phyloP scores from a whole-genome alignment of 306 rosid genomes.

The Parietaria judaica region DNA sequence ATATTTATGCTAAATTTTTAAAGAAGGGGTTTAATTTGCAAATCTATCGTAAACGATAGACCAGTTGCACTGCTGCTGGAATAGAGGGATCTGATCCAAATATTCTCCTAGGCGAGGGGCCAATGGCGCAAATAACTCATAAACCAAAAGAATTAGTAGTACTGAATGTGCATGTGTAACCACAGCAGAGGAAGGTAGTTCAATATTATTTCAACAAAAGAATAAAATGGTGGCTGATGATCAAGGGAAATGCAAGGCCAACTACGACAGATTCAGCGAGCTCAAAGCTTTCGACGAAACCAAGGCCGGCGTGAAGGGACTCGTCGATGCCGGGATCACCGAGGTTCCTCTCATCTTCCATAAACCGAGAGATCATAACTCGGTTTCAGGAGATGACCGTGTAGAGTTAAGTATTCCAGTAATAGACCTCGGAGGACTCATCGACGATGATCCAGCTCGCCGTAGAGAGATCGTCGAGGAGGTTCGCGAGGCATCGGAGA shows the following conservation, averaged over 20 bases:
- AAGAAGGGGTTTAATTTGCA: too few relatives aligned
- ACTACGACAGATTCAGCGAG: slow-evolving; percentile 23
- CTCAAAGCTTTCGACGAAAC: slow-evolving; percentile 47
- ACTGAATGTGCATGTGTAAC: too few relatives aligned
- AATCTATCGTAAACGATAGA: too few relatives aligned
- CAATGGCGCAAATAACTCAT: too few relatives aligned
- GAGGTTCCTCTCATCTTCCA: slow-evolving; percentile 30
- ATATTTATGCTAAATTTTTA: too few relatives aligned
- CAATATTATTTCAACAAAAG: too few relatives aligned
- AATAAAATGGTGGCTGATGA: neutral
- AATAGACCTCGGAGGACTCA: slow-evolving; percentile 26
- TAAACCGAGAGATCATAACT: neutral
- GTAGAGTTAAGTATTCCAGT: slow-evolving; percentile 23
- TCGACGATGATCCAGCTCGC: neutral
- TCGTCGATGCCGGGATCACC: slow-evolving; percentile 36
- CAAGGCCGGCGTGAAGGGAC: slow-evolving; percentile 44
- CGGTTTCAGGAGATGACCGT: neutral
- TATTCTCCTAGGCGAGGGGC: too few relatives aligned
- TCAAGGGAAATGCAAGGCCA: neutral
- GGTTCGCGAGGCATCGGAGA: slow-evolving; percentile 26
- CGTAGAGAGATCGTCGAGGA: slow-evolving; percentile 18
- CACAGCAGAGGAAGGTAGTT: too few relatives aligned
- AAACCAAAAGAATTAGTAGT: too few relatives aligned
- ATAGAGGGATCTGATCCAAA: too few relatives aligned
- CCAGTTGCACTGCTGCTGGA: too few relatives aligned